phyloP scores from a whole-genome alignment of 2,329 filamentous ascomycete species.

The Coniochaeta prunicola region DNA sequence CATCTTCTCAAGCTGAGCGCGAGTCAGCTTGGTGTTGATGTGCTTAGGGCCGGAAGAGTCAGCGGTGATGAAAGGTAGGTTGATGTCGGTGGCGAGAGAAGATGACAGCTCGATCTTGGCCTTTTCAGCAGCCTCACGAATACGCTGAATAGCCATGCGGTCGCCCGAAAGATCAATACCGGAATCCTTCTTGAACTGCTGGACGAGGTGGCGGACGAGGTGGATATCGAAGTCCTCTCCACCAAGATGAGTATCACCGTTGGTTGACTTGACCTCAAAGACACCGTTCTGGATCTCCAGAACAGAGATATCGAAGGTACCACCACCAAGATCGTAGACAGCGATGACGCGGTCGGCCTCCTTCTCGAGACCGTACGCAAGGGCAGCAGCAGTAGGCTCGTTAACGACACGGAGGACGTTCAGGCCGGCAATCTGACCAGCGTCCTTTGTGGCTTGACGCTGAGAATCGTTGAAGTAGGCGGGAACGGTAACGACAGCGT shows the following conservation, averaged over 20 bases:
- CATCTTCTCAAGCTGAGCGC: constrained; percentile 86
- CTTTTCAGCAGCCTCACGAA: constrained; percentile 97
- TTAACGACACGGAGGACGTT: constrained; percentile 97
- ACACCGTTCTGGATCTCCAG: constrained; percentile 97
- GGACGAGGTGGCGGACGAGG: constrained; percentile 86
- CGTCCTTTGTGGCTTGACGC: constrained; percentile 96
- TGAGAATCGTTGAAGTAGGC: constrained; percentile 99
- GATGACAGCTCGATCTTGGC: constrained; percentile 98
- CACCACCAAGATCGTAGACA: constrained; percentile 96
- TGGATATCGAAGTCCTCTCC: constrained; percentile 97
- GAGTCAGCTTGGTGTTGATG: constrained; percentile 92
- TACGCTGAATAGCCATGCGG: constrained; percentile 98
- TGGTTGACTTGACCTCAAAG: constrained; percentile 98
- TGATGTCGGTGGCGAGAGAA: constrained; percentile 92
- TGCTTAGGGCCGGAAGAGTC: constrained; percentile 94
- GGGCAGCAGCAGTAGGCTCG: constrained; percentile 91
- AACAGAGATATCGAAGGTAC: constrained; percentile 98
- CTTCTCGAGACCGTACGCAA: constrained; percentile 96
- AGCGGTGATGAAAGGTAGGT: constrained; percentile 97
- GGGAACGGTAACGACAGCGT: constrained; percentile 93
- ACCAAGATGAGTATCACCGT: constrained; percentile 96
- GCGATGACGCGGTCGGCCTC: constrained; percentile 82
- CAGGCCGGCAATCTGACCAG: constrained; percentile 89
- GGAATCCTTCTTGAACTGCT: constrained; percentile 95
- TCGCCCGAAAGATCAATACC: constrained; percentile 84